These are phyloP conservation scores for Rhododendron molle DNA, from an alignment of 148 eudicot species.

Conservation along the genomic window DNA sequence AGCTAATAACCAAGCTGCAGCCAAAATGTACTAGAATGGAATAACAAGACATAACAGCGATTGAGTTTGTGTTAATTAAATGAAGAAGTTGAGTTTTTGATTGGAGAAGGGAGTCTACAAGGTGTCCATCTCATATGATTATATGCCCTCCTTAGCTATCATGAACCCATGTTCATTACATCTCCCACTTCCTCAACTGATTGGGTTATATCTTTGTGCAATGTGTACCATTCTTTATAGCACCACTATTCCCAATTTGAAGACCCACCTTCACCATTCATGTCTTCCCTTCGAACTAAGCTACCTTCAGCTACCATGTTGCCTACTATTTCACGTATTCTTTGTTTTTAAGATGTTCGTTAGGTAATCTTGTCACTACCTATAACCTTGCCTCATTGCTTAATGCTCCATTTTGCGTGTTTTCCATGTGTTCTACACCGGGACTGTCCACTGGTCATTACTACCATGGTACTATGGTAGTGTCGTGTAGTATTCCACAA, in stretches of 20 bases:
- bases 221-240: background rate
- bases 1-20: background rate
- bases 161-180: background rate
- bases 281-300: background rate
- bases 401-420: background rate
- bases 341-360: background rate
- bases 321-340: background rate
- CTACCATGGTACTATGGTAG: background rate
- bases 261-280: background rate
- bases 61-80: background rate
- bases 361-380: background rate
- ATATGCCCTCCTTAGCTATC: background rate
- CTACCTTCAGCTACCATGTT: background rate
- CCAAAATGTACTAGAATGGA: background rate
- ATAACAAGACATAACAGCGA: background rate
- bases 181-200: background rate
- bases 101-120: background rate
- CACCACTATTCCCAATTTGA: background rate
- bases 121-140: background rate
- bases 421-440: background rate
- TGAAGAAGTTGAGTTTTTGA: background rate
- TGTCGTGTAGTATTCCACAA: background rate
- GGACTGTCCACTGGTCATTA: background rate
- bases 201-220: background rate
- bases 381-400: background rate